These are phyloP conservation scores for Papiliotrema nemorosa DNA, from an alignment of 1,284 basidiomycete genomes.

Conservation along the genomic window DNA sequence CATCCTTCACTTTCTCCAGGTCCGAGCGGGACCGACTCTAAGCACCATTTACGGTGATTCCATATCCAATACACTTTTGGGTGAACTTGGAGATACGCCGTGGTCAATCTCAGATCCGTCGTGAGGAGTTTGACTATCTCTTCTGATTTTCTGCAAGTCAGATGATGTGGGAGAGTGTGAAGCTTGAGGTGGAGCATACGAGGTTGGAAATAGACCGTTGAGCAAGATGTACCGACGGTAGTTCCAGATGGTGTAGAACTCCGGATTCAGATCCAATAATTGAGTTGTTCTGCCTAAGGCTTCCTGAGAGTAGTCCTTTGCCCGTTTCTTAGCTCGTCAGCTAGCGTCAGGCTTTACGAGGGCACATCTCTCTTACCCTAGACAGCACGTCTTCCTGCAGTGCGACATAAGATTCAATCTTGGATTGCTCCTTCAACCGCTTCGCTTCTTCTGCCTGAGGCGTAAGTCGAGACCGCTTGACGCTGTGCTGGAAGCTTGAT, in stretches of 20 bases:
- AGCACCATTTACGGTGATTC: slow-evolving; percentile 92
- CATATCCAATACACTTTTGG: slow-evolving; percentile 97
- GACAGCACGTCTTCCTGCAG: slow-evolving; percentile 63
- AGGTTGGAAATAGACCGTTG: slow-evolving; percentile 64
- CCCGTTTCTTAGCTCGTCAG: slow-evolving; percentile 59
- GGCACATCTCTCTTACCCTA: slow-evolving; percentile 53
- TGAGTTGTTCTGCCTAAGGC: slow-evolving; percentile 69
- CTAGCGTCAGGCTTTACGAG: not conserved
- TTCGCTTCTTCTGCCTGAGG: slow-evolving; percentile 63
- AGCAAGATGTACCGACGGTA: slow-evolving; percentile 75
- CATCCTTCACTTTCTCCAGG: slow-evolving; percentile 61
- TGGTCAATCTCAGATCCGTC: slow-evolving; percentile 75
- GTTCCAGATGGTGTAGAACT: slow-evolving; percentile 92
- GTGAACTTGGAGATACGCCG: slow-evolving; percentile 69
- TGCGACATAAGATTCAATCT: slow-evolving; percentile 70
- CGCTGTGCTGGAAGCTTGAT: too few relatives aligned
- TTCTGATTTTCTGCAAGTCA: slow-evolving; percentile 56
- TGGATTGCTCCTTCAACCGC: slow-evolving; percentile 65
- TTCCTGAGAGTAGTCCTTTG: slow-evolving; percentile 62
- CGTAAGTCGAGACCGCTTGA: slow-evolving; percentile 66
- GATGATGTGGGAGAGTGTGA: not conserved
- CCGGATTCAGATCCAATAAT: slow-evolving; percentile 76
- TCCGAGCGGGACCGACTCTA: slow-evolving; percentile 72
- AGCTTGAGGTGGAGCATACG: slow-evolving; percentile 51
- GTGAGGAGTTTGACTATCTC: slow-evolving; percentile 64